phyloP scores from a whole-genome alignment of 2,329 filamentous ascomycete species.

The Beauveria sp. region DNA sequence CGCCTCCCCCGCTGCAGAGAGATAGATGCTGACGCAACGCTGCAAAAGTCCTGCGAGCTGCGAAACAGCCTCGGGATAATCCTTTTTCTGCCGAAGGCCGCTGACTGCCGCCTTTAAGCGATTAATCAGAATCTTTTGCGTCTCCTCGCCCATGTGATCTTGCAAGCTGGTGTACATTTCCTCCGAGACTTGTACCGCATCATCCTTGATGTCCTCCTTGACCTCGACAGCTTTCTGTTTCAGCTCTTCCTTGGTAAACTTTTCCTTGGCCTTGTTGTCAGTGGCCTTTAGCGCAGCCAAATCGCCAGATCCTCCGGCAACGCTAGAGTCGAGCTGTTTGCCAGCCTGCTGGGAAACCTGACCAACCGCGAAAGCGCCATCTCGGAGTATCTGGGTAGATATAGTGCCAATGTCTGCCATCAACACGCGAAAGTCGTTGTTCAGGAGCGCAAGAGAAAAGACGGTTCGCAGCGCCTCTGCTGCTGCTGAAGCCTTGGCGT shows the following conservation, averaged over 20 bases:
- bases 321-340: slow-evolving; percentile 59
- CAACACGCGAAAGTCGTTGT: slow-evolving; percentile 83
- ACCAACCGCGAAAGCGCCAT: slow-evolving; percentile 74
- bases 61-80: slow-evolving; percentile 83
- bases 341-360: slow-evolving; percentile 67
- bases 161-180: slow-evolving; percentile 63
- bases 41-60: slow-evolving; percentile 68
- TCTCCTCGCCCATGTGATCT: slow-evolving; percentile 64
- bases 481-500: slow-evolving; percentile 29
- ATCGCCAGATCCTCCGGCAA: slow-evolving; percentile 15
- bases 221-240: slow-evolving; percentile 48
- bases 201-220: slow-evolving; percentile 44
- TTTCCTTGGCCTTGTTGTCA: slow-evolving; percentile 14
- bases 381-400: slow-evolving; percentile 75
- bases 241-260: slow-evolving; percentile 57
- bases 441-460: slow-evolving; percentile 76
- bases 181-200: slow-evolving; percentile 41
- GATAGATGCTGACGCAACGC: slow-evolving; percentile 71
- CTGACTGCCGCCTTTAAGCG: slow-evolving; percentile 70
- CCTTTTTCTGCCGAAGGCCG: slow-evolving; percentile 65
- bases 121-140: slow-evolving; percentile 64
- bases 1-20: slow-evolving; percentile 61
- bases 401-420: slow-evolving; percentile 72
- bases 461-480: slow-evolving; percentile 79
- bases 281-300: slow-evolving; percentile 15